Base-by-base conservation (phyloP, 345 rosid genomes). In the Populus davidiana region DNA sequence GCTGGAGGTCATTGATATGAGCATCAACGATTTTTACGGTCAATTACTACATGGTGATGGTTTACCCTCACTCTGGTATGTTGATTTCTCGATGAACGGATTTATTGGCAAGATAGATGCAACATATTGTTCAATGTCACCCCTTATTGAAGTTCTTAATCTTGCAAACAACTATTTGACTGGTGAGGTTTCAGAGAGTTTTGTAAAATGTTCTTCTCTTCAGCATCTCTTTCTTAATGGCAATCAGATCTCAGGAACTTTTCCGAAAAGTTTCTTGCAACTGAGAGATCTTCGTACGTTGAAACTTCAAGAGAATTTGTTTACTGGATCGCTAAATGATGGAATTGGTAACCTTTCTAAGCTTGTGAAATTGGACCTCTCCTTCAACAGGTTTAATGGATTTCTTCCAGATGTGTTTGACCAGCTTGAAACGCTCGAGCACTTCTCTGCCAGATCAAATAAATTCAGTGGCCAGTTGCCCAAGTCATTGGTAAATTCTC, bases 131-230 rank as follows among this genome's bases (percentile, higher is more conserved):
- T 43, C 44, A 67, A 66, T n/a, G 29, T 78, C 86, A 36, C 20
- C 78, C 5, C 17, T 38, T 6, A 56, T 85, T 23, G 76, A 64
- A 47, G 69, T 70, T 21, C 75, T 86, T 25, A 52, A 84, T 71
- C 73, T 84, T 2, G 82, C 70, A 2, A 3, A 29, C 21, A 84
- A 83, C 69, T n/a, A 31, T 43, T 82, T 82, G 14, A 18, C 44
- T 5, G 86, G 87, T 54, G 77, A 78, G 31, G 49, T 78, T 44
- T 77, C 79, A 4, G 7, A 11, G 5, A 70, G 6, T 74, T 78
- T 86, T 50, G 67, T 54, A n/a, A 61, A 44, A 14, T 86, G 86
- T 71, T 78, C 82, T 73, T 75, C 85, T 62, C 75, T 86, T 70
- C 81, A 39, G 67, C 62, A 62, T 25, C 79, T 80, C 43, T 75